Base-by-base conservation (phyloP, 306 rosid species). In the Coriaria nepalensis region DNA sequence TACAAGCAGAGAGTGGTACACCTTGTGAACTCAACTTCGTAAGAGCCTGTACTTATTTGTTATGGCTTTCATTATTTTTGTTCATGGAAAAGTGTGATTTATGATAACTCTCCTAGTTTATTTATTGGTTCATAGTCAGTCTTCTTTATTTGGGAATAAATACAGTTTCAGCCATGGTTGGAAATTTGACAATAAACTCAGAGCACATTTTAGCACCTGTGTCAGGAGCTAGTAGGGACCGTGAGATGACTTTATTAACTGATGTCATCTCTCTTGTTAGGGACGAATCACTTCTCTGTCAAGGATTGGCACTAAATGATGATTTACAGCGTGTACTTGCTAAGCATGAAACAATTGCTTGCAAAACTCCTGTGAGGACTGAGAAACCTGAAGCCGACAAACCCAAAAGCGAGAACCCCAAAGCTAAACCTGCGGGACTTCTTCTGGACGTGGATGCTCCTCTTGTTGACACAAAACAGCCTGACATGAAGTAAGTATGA, bases 1-100 rank as follows among this genome's bases (percentile, higher is more conserved):
- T 82, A 79, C 75, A 92, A 82, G 74, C 96, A 82, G 73, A 82
- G 94, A 68, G 96, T 92, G 73, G 93, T 92, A 45, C 96, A 86
- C 75, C 94, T 92, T 62, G 99, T 92, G 62, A 92, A 92, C 66
- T 79, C 96, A 37, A 92, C 96, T 50, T 68, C 86, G 99, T 92
- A 80, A 73, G 94, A 33, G 69, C 70, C 42, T 49, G 33, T 58
- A 48, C 53, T 48, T 59, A 45, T 57, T 55, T 64, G 45, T 34
- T 8, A 33, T 20, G 29, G 29, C 29, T 20, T 20, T 1, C 29
- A 3, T 20, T 20, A 20, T 20, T 20, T 20, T 3, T 40, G 37
- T 10, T 45, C 47, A 4, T 52, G 8, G 34, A n/a, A 35, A 52
- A 40, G 7, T 7, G 14, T 10, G 20, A 14, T 39, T 14, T 29